Evolutionary conservation across 345 rosid genomes (phyloP).

Genomic region (Jatropha curcas): DNA sequence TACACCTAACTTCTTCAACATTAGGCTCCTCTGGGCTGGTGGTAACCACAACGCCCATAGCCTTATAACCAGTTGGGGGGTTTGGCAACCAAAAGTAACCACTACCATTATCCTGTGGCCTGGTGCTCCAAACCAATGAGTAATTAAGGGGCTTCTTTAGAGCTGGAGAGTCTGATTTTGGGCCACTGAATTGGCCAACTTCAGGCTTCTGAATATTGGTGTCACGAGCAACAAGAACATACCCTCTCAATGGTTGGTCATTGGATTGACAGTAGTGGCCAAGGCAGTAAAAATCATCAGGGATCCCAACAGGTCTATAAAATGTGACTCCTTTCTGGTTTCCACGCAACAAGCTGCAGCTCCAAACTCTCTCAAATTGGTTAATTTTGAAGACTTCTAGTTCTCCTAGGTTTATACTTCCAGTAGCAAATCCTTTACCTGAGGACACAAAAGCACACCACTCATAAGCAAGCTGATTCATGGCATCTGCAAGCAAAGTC

Average conservation of each 20-base stretch:
- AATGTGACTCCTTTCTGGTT: constrained; percentile 52
- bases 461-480: constrained; percentile 6
- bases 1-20: constrained; percentile 65
- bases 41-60: constrained; percentile 80
- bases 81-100: constrained; percentile 87
- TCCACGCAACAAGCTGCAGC: constrained; percentile 43
- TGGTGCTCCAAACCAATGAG: constrained; percentile 52
- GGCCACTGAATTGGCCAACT: constrained; percentile 14
- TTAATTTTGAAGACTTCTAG: constrained; percentile 61
- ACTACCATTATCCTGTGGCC: constrained; percentile 36
- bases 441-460: constrained; percentile 25
- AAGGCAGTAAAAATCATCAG: constrained; percentile 65
- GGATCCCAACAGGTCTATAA: constrained; percentile 69
- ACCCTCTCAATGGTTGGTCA: constrained; percentile 65
- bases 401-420: constrained; percentile 66
- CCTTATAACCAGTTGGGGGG: constrained; percentile 75
- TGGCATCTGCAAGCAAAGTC: neutral
- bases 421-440: constrained; percentile 75
- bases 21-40: constrained; percentile 47
- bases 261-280: constrained; percentile 78
- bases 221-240: constrained; percentile 62
- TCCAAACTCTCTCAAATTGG: constrained; percentile 63
- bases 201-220: constrained; percentile 16
- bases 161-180: constrained; percentile 38
- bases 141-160: constrained; percentile 59